Base-by-base conservation (phyloP, 108 stramenopile species). In the Pseudonitzschia multiseries region DNA sequence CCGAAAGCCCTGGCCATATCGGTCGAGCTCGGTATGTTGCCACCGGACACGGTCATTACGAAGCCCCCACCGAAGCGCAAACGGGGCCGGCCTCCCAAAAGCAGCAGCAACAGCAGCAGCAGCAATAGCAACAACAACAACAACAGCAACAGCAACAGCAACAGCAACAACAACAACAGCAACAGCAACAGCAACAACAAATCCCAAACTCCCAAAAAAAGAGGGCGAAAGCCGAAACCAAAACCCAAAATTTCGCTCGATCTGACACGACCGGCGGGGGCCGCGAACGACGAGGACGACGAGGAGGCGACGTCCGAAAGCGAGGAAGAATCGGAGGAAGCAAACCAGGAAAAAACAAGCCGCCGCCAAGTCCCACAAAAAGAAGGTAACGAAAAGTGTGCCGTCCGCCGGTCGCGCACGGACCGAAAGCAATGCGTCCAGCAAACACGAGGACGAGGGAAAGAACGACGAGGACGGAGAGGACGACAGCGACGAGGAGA, bases 1-100 rank as follows among this genome's bases (percentile, higher is more conserved):
- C 86, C 86, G 33, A 86, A 86, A 44, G 86, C 86, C 15, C 69
- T 86, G 50, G 71, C 69, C 27, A 86, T 86, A 46, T 86, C 86
- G 22, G 80, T 86, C 17, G 82, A 83, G 66, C 69, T 83, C 57
- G 82, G 86, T 17, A 66, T 86, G 59, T 48, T 86, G 48, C 82
- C 86, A 13, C 46, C 82, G 17, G 86, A 81, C 70, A 79, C 78
- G 13, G 68, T 73, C 56, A 73, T 86, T 76, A 51, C 59, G 4
- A 69, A 75, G 41, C 60, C 59, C 40, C 69, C 53, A 40, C 54
- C 56, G 42, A 81, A 77, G 67, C 74, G 75, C 26, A 72, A 59
- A 53, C 72, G 68, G 40, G 50, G 71, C 14, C 33, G 71, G 56
- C 68, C 72, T 13, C 72, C 83, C 33, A 70, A 70, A 33, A 24